Base-by-base conservation (phyloP, 306 rosid genomes). In the Canavalia gladiata region DNA sequence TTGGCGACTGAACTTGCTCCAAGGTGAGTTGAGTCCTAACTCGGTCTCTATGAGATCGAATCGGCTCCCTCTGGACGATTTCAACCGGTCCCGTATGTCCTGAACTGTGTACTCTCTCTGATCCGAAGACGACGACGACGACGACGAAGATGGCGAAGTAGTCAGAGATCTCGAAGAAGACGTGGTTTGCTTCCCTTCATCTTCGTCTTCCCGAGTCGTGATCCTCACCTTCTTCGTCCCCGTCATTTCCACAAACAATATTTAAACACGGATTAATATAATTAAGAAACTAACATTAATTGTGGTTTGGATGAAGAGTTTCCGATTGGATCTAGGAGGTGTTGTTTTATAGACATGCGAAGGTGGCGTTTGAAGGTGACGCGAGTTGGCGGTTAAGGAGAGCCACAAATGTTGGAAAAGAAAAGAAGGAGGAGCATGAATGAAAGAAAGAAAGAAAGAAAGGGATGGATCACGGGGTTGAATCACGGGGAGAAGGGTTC, bases 11-110 rank as follows among this genome's bases (percentile, higher is more conserved):
- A 93, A 85, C 83, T 75, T 87, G 39, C 84, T 75, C 57, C 78
- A 74, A 28, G 54, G 60, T 1, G 74, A 8, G 12, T 59, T 80
- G 18, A 91, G 76, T 18, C 89, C 86, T 1, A 95, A 88, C 86
- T 93, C 90, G 30, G 62, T 86, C 79, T 65, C 68, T 42, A 95
- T 84, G 54, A 95, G 81, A 71, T 91, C 29, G 74, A 95, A 88
- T 12, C 90, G 83, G 85, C 99, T 95, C 29, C 92, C 97, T 8
- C 90, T 37, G n/a, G 99, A 91, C 65, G 99, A 90, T 34, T 80
- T 87, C 45, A 93, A 57, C 73, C 92, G 72, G 0, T 95, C 98
- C 5, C 84, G 77, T 33, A 91, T 10, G 29, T 89, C 89, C 74
- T 90, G 90, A 39, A 91, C 78, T 76, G 86, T 81, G 6, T 86